Evolutionary conservation across 2,329 filamentous ascomycete genomes (phyloP).

Genomic region (Ophiocordyceps australis): DNA sequence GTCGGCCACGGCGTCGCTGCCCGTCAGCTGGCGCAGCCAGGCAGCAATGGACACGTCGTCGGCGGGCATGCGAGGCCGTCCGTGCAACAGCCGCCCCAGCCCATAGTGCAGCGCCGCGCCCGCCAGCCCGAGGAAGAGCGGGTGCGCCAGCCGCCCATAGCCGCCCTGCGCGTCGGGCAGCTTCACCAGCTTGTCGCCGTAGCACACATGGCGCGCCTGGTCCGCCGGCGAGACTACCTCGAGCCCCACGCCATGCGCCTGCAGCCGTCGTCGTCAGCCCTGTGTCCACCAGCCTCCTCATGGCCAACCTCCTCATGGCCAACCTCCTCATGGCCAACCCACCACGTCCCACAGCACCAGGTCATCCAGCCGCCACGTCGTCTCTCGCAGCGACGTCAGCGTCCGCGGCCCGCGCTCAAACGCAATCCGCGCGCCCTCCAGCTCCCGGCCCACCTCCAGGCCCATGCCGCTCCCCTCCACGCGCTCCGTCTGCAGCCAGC

Average conservation of each 20-base stretch:
- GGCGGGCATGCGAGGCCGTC: slow-evolving; percentile 3
- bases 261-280: no score
- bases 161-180: slow-evolving; percentile 12
- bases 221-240: slow-evolving; percentile 29
- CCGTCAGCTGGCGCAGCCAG: slow-evolving; percentile 14
- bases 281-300: no score
- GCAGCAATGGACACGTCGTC: slow-evolving; percentile 17
- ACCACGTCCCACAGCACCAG: slow-evolving; percentile 56
- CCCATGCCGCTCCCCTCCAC: slow-evolving; percentile 36
- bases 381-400: slow-evolving; percentile 34
- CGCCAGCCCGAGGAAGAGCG: slow-evolving; percentile 13
- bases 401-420: slow-evolving; percentile 79
- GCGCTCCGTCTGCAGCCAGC: slow-evolving; percentile 60
- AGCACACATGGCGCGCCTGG: slow-evolving; percentile 58
- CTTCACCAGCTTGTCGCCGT: slow-evolving; percentile 49
- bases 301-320: no score
- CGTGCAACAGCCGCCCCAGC: slow-evolving; percentile 6
- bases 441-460: slow-evolving; percentile 36
- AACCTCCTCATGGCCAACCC: slow-evolving; percentile 11
- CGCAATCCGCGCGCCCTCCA: no score
- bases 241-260: slow-evolving; percentile 18
- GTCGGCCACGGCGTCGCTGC: slow-evolving; percentile 30
- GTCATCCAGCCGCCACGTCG: slow-evolving; percentile 32
- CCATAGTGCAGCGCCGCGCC: slow-evolving; percentile 9
- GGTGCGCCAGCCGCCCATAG: slow-evolving; percentile 9